phyloP scores from a whole-genome alignment of 306 rosid species.

The Trifolium dubium region DNA sequence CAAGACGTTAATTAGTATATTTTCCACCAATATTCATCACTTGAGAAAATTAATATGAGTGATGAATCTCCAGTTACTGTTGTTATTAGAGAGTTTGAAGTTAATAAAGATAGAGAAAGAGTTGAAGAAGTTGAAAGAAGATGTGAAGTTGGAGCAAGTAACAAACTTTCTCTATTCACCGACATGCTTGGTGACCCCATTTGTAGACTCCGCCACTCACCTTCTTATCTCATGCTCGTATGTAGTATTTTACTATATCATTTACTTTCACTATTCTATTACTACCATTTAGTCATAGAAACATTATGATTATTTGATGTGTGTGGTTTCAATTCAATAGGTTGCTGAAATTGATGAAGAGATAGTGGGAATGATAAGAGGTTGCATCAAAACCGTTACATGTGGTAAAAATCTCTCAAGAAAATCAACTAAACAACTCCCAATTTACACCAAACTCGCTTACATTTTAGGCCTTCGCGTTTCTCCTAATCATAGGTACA shows the following conservation, averaged over 20 bases:
- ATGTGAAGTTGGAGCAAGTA: slow-evolving; percentile 88
- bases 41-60: slow-evolving; percentile 32
- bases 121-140: slow-evolving; percentile 77
- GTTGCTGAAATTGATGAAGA: slow-evolving; percentile 76
- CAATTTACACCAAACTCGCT: slow-evolving; percentile 76
- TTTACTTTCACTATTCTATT: slow-evolving; percentile 6
- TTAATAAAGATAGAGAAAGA: slow-evolving; percentile 47
- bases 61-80: background rate
- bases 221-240: slow-evolving; percentile 94
- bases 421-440: slow-evolving; percentile 52
- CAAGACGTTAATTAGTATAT: too few species aligned
- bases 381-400: slow-evolving; percentile 91
- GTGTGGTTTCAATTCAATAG: slow-evolving; percentile 43
- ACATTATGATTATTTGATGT: too few species aligned
- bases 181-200: slow-evolving; percentile 93
- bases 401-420: slow-evolving; percentile 72
- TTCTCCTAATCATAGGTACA: slow-evolving; percentile 79
- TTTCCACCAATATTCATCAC: too few species aligned
- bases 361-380: slow-evolving; percentile 89
- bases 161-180: slow-evolving; percentile 74
- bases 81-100: slow-evolving; percentile 64
- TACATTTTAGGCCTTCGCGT: slow-evolving; percentile 94
- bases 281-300: too few species aligned
- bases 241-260: background rate
- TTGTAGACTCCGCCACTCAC: slow-evolving; percentile 97